Evolutionary conservation across 495 filamentous ascomycete species (phyloP), one percentile per base, ranked within the genome.

Genomic region (Aspergillus haitiensis): DNA sequence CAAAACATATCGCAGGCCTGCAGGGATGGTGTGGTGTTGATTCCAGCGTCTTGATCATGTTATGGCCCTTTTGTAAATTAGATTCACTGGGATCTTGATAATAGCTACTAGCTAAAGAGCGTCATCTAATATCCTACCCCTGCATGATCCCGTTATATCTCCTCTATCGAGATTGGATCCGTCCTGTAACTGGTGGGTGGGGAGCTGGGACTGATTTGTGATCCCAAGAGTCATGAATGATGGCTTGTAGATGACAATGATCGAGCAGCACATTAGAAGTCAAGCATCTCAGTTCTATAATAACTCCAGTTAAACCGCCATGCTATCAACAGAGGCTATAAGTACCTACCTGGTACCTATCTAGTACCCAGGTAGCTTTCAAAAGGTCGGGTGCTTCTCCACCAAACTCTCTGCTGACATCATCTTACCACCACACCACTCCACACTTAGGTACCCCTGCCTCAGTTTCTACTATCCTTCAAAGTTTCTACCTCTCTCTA

Each of bases 41-140:
- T 57, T 60, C 50, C 58, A 48, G 50, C 50, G 44, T 60, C 58
- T 53, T 60, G 39, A 54, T 54, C 27, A 34, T 52, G 58, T 50
- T 50, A 52, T 45, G 39, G 42, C 46, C 55, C 60, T 46, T 48
- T 39, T 67, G 64, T 67, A 67, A 64, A 52, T 58, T 67, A 67
- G 61, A 61, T 64, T 56, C 53, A 48, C 47, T 11, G 48, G 21
- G 53, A 57, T 61, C 46, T 56, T 46, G 58, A 61, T 34, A 45
- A 51, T 49, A 58, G 49, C 55, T 56, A 42, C 16, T 54, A 50
- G 55, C 44, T 59, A 53, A 36, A 50, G 45, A 40, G 55, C 27
- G 54, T 49, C 42, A 54, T 62, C 36, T 64, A 64, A 49, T 55
- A 47, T 18, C 15, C 16, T 47, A 47, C 44, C 27, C n/a, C 44